Evolutionary conservation across 805 yeast species (phyloP).

Genomic region (Candida cerambycidarum): DNA sequence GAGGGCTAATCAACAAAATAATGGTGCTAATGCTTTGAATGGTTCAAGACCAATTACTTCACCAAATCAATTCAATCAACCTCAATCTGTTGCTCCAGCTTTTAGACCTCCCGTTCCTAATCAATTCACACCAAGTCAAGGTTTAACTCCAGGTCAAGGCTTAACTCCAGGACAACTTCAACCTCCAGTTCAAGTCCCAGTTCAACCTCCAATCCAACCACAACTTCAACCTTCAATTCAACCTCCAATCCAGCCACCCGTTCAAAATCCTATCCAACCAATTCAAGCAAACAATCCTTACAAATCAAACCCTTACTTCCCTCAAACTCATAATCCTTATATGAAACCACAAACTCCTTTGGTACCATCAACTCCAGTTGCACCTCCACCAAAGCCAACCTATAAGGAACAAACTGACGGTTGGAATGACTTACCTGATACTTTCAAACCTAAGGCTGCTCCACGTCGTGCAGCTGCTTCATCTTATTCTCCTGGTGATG

Average conservation of each 20-base stretch:
- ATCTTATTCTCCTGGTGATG: conserved; percentile 21
- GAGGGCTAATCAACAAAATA: conserved; percentile 7
- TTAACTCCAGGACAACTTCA: not conserved
- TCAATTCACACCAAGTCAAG: not conserved
- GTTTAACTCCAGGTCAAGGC: too few species aligned
- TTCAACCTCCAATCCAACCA: not conserved
- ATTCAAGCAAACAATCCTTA: conserved; percentile 13
- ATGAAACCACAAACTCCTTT: conserved; percentile 27
- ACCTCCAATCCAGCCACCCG: not conserved
- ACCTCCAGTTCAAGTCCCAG: not conserved
- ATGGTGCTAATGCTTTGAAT: conserved; percentile 6
- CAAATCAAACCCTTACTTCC: conserved; percentile 18
- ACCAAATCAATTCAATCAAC: conserved; percentile 9
- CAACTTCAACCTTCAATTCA: conserved; percentile 2
- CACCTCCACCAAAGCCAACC: conserved; percentile 26
- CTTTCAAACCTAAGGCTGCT: conserved; percentile 40
- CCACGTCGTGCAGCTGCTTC: conserved; percentile 49
- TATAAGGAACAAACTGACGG: conserved; percentile 56
- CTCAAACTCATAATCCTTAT: conserved; percentile 31
- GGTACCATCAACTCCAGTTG: conserved; percentile 18
- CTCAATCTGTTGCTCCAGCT: conserved; percentile 14
- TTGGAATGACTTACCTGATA: conserved; percentile 69
- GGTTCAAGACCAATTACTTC: conserved; percentile 15
- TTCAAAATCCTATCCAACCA: not conserved
- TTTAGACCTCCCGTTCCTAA: conserved; percentile 10